These are phyloP conservation scores for Candida arabinofermentans DNA, from an alignment of 805 yeast genomes.

Conservation along the genomic window DNA sequence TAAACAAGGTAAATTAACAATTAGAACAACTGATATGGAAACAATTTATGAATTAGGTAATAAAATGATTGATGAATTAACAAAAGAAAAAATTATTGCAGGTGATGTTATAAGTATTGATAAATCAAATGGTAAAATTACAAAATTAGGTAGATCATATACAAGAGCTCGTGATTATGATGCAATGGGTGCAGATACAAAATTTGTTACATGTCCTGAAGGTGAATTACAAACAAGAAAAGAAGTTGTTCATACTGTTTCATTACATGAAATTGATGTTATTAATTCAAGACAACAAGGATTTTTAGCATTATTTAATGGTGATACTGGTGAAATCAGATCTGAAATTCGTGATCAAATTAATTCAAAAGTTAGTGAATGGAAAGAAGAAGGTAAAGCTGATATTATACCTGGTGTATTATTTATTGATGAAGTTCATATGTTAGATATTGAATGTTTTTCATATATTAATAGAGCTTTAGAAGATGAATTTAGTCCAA, in stretches of 20 bases:
- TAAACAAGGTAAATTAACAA: constrained; percentile 72
- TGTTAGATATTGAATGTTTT: constrained; percentile 96
- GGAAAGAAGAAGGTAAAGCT: constrained; percentile 97
- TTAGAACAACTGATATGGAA: constrained; percentile 86
- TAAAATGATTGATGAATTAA: constrained; percentile 78
- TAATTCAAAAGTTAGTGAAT: constrained; percentile 76
- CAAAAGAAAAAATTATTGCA: constrained; percentile 84
- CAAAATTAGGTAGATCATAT: constrained; percentile 96
- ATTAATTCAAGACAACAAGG: constrained; percentile 97
- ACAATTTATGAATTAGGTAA: constrained; percentile 60
- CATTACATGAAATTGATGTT: constrained; percentile 92
- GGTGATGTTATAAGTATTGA: constrained; percentile 98
- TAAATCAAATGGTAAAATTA: constrained; percentile 95
- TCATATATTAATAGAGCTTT: constrained; percentile 91
- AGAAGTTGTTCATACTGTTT: constrained; percentile 96
- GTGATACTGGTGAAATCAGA: constrained; percentile 95
- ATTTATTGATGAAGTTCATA: constrained; percentile 96
- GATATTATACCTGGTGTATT: constrained; percentile 97
- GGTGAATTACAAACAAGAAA: constrained; percentile 98
- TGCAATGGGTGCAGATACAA: constrained; percentile 88
- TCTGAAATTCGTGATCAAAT: constrained; percentile 70
- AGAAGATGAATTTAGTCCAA: constrained; percentile 88
- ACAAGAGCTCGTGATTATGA: constrained; percentile 98
- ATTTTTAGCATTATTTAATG: constrained; percentile 38
- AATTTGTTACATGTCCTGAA: constrained; percentile 93